These are phyloP conservation scores for Tetracladium setigerum DNA, from an alignment of 495 filamentous ascomycete species.

Conservation along the genomic window DNA sequence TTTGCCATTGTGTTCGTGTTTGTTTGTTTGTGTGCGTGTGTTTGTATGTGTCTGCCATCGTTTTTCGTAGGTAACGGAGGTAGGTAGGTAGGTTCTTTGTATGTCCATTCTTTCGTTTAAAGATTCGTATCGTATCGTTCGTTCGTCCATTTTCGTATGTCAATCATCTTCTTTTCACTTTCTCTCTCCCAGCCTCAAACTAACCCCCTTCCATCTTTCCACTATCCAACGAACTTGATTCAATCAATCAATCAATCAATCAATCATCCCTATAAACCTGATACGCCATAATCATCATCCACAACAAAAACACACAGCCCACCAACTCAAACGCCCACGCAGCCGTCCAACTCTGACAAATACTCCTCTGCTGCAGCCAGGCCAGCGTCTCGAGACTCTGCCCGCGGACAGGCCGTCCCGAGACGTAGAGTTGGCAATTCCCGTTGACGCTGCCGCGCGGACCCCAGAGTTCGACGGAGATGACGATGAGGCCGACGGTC, in stretches of 20 bases:
- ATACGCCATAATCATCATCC: slow-evolving; percentile 91
- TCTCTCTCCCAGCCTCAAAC: no score
- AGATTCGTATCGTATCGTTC: neutral
- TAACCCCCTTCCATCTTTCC: neutral
- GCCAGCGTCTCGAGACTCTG: slow-evolving; percentile 67
- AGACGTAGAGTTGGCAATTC: slow-evolving; percentile 72
- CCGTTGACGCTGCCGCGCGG: slow-evolving; percentile 64
- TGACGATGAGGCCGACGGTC: slow-evolving; percentile 87
- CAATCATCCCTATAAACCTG: slow-evolving; percentile 69
- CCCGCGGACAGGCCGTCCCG: slow-evolving; percentile 45
- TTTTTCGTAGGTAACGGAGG: no score
- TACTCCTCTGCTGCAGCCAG: slow-evolving; percentile 78
- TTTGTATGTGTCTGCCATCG: no score
- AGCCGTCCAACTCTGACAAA: slow-evolving; percentile 65
- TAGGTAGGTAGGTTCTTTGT: no score
- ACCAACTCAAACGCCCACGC: slow-evolving; percentile 65
- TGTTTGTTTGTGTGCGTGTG: no score
- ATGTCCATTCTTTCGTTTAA: neutral
- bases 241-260: neutral
- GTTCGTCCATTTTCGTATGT: neutral
- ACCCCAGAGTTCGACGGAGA: slow-evolving; percentile 82
- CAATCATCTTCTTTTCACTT: neutral
- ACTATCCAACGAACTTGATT: neutral
- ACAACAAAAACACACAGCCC: slow-evolving; percentile 77
- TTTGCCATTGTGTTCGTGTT: no score